phyloP scores from a whole-genome alignment of 164 flowering plant species.

The Paratinospora sagittata region DNA sequence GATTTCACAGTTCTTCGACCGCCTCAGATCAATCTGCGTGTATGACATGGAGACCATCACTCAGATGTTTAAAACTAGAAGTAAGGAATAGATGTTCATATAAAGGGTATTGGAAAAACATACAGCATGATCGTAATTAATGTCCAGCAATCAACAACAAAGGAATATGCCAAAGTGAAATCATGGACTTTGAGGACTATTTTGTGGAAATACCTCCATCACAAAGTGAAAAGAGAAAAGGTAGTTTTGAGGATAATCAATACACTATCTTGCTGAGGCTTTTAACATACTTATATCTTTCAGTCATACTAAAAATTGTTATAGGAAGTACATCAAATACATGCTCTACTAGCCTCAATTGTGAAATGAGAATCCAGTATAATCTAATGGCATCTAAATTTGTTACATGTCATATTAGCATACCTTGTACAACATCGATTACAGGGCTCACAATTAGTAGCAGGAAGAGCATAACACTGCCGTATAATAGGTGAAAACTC shows the following conservation, averaged over 20 bases:
- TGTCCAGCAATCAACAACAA: neutral
- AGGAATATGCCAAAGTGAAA: neutral
- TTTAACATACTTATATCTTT: neutral
- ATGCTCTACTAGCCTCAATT: neutral
- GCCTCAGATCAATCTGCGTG: constrained; percentile 64
- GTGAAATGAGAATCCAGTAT: neutral
- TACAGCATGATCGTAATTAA: neutral
- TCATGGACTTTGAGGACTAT: too few relatives aligned
- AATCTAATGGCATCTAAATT: neutral
- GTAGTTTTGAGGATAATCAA: too few relatives aligned
- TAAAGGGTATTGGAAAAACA: neutral
- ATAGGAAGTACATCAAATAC: neutral
- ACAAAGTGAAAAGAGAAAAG: too few relatives aligned
- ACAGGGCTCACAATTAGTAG: neutral
- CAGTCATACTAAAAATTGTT: neutral
- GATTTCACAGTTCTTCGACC: constrained; percentile 82
- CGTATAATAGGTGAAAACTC: neutral
- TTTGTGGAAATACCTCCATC: too few relatives aligned
- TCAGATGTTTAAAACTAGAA: neutral
- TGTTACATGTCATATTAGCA: neutral
- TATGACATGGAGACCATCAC: constrained; percentile 7
- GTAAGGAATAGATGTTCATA: neutral
- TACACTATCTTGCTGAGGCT: neutral
- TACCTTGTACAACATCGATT: neutral
- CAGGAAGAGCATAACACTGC: neutral